These are phyloP conservation scores for Liquidambar formosana DNA, from an alignment of 164 flowering plant genomes.

Conservation along the genomic window DNA sequence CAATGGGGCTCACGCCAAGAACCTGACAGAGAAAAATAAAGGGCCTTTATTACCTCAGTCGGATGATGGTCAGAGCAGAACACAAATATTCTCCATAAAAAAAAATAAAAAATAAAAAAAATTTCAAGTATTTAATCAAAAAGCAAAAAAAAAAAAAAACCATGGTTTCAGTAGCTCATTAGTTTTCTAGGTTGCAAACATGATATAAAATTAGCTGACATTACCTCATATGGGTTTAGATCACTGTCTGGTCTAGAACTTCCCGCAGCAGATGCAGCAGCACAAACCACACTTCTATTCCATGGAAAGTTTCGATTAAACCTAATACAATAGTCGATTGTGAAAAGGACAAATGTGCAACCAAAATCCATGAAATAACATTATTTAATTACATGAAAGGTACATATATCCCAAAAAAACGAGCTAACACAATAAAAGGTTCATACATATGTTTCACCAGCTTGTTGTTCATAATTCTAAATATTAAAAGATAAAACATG, in stretches of 20 bases:
- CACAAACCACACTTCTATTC: constrained; percentile 32
- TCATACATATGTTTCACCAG: neutral
- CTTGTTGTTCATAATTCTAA: neutral
- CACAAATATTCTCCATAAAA: too few species aligned
- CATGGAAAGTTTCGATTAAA: constrained; percentile 24
- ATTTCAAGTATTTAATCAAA: constrained; percentile 5
- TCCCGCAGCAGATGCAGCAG: constrained; percentile 83
- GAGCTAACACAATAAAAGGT: neutral
- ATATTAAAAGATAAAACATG: too few species aligned
- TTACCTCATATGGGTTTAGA: constrained; percentile 82
- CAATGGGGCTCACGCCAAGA: constrained; percentile 80
- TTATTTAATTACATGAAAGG: neutral
- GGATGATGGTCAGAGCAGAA: too few species aligned
- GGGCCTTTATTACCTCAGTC: too few species aligned
- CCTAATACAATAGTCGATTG: constrained; percentile 26
- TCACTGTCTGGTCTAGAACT: constrained; percentile 59
- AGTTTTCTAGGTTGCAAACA: neutral
- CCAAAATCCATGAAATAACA: neutral
- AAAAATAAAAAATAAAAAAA: neutral
- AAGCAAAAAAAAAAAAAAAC: constrained; percentile 1
- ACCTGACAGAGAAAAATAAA: too few species aligned
- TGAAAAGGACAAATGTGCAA: neutral
- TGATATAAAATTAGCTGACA: neutral
- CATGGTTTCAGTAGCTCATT: neutral
- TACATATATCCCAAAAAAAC: neutral